A percentile compares a stretch with the other conserved stretches of the same genome.
Conservation (phyloP, 2,329 filamentous ascomycete species). For the Chaetomium sp. region DNA sequence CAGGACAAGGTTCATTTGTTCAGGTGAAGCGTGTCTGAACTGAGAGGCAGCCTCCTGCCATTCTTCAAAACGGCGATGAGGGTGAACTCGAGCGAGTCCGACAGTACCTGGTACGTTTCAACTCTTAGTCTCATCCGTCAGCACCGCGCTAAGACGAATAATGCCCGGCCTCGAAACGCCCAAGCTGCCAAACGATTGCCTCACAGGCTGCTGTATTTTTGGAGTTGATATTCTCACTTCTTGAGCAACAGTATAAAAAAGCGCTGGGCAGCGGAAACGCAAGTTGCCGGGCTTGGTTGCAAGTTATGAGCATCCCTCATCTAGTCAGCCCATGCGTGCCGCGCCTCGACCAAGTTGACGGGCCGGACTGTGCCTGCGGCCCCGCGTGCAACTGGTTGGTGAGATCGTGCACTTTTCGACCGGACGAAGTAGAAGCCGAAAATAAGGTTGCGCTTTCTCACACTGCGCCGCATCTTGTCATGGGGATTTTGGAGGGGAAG, state of each 20-base stretch:
- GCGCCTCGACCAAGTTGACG: neutral
- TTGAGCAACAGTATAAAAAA: neutral
- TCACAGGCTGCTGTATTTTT: too few species aligned
- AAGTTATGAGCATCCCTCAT: neutral
- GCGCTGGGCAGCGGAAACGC: neutral
- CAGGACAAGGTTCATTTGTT: neutral
- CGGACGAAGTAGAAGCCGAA: slow-evolving; percentile 30
- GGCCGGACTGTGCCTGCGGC: neutral
- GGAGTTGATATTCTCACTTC: too few species aligned
- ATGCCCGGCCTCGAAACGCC: too few species aligned
- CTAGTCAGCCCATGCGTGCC: neutral
- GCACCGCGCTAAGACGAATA: too few species aligned
- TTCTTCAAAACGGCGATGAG: too few species aligned
- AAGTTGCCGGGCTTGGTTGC: neutral
- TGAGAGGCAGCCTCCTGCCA: neutral
- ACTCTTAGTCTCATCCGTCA: too few species aligned
- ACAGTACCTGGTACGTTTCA: too few species aligned
- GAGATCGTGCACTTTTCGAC: neutral
- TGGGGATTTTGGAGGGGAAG: neutral
- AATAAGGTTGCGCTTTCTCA: slow-evolving; percentile 27
- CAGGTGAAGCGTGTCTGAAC: neutral
- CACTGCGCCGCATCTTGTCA: slow-evolving; percentile 8
- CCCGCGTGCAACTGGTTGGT: neutral
- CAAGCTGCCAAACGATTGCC: too few species aligned
- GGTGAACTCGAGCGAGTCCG: too few species aligned